Percentiles rank a stretch among this genome's conserved stretches.
phyloP scores from a whole-genome alignment of 2,329 filamentous ascomycete genomes.

The Neofusicoccum sp. region DNA sequence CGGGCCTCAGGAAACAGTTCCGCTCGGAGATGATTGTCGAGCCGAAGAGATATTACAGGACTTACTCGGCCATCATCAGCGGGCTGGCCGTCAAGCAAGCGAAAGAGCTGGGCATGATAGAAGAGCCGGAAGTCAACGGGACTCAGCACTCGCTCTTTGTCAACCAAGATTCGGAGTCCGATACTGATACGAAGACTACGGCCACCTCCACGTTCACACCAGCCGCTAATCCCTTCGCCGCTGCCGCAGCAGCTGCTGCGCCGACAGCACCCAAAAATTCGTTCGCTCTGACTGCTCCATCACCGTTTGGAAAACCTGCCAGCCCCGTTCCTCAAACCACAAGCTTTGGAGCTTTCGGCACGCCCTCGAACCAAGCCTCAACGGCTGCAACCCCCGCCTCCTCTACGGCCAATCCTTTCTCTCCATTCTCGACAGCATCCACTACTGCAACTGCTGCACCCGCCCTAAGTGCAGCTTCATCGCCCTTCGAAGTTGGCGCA shows the following conservation, averaged over 20 bases:
- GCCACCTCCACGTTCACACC: neutral
- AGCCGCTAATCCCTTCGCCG: neutral
- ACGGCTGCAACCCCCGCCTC: neutral
- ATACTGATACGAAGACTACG: constrained; percentile 15
- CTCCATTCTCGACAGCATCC: constrained; percentile 4
- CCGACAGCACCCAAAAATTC: neutral
- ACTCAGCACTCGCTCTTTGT: constrained; percentile 32
- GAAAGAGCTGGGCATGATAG: constrained; percentile 47
- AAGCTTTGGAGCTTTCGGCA: constrained; percentile 4
- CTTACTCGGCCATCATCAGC: constrained; percentile 56
- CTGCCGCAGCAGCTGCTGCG: neutral
- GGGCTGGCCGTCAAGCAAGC: constrained; percentile 56
- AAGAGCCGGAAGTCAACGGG: constrained; percentile 35
- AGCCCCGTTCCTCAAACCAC: neutral
- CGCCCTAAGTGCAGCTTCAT: neutral
- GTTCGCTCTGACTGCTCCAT: neutral
- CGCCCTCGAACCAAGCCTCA: constrained; percentile 1
- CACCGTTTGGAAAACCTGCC: neutral
- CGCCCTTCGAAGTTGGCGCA: neutral
- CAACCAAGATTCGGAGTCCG: constrained; percentile 32
- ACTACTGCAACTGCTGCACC: neutral
- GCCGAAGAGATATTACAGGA: constrained; percentile 55
- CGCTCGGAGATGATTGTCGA: constrained; percentile 58
- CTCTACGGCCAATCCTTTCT: neutral
- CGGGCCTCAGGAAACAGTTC: constrained; percentile 45